Percentiles rank a stretch among this genome's conserved stretches.
phyloP scores from a whole-genome alignment of 2,329 filamentous ascomycete genomes.

The Penicillium brasilianum region DNA sequence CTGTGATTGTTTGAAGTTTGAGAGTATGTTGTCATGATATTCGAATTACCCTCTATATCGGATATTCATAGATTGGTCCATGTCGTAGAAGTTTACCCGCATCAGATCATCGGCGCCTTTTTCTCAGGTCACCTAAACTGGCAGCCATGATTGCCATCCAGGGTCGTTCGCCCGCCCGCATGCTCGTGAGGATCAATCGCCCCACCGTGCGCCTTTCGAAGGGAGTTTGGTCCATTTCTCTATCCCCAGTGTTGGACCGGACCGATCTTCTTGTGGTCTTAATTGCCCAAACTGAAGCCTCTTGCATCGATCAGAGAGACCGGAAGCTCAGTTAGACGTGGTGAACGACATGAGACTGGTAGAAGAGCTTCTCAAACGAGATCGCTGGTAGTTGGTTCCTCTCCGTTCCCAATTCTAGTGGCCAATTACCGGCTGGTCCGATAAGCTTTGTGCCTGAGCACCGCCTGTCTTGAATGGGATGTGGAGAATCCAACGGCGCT shows the following conservation, averaged over 20 bases:
- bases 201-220: not conserved
- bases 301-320: not conserved
- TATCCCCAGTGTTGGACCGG: not conserved
- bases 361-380: not conserved
- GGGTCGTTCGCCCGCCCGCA: not conserved
- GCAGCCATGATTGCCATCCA: not conserved
- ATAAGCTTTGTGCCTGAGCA: not conserved
- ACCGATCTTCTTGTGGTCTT: conserved; percentile 3
- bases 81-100: too few relatives aligned
- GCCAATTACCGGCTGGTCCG: not conserved
- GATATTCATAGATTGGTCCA: not conserved
- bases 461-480: not conserved
- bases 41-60: not conserved
- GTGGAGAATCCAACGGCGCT: conserved; percentile 1
- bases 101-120: not conserved
- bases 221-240: not conserved
- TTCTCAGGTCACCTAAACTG: not conserved
- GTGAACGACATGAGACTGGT: not conserved
- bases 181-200: conserved; percentile 16
- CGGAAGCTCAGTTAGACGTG: not conserved
- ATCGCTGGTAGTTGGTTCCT: too few relatives aligned
- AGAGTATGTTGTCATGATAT: not conserved
- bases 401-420: too few relatives aligned
- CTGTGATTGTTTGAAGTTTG: not conserved
- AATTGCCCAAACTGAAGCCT: conserved; percentile 8